phyloP scores from a whole-genome alignment of 495 filamentous ascomycete genomes.

The Podospora anserina region DNA sequence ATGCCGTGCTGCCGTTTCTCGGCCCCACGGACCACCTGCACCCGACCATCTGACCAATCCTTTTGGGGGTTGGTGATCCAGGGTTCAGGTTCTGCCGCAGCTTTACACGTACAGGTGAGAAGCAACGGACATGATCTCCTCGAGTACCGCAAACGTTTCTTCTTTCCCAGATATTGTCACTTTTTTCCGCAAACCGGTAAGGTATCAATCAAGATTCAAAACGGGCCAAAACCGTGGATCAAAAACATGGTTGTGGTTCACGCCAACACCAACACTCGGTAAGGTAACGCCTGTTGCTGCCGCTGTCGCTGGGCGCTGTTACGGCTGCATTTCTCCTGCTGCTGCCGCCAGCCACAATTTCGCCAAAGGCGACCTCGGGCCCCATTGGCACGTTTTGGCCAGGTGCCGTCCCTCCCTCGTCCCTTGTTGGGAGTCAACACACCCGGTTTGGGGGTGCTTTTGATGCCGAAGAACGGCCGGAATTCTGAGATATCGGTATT shows the following conservation, averaged over 20 bases:
- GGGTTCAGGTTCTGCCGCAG: slow-evolving; percentile 31
- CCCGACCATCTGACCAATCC: slow-evolving; percentile 18
- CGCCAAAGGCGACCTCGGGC: slow-evolving; percentile 10
- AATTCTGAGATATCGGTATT: not conserved
- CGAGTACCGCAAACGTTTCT: slow-evolving; percentile 4
- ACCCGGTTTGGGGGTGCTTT: slow-evolving; percentile 4
- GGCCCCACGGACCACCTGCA: slow-evolving; percentile 13
- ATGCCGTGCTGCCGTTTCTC: slow-evolving; percentile 19
- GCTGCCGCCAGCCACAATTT: slow-evolving; percentile 18
- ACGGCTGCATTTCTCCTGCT: too few relatives aligned
- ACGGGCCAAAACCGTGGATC: too few relatives aligned
- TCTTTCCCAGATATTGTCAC: not conserved
- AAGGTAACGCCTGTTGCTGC: not conserved
- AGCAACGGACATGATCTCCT: not conserved
- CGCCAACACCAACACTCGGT: too few relatives aligned
- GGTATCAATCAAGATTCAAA: too few relatives aligned
- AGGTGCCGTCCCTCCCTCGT: not conserved
- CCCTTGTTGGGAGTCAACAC: not conserved
- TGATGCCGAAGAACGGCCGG: slow-evolving; percentile 21
- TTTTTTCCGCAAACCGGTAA: not conserved
- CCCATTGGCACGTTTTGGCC: slow-evolving; percentile 3
- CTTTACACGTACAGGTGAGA: not conserved
- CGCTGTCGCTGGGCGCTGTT: not conserved
- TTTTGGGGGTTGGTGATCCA: slow-evolving; percentile 21
- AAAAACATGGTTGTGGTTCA: not conserved